phyloP scores from a whole-genome alignment of 2,329 filamentous ascomycete genomes.

The Fonsecaea pedrosoi region DNA sequence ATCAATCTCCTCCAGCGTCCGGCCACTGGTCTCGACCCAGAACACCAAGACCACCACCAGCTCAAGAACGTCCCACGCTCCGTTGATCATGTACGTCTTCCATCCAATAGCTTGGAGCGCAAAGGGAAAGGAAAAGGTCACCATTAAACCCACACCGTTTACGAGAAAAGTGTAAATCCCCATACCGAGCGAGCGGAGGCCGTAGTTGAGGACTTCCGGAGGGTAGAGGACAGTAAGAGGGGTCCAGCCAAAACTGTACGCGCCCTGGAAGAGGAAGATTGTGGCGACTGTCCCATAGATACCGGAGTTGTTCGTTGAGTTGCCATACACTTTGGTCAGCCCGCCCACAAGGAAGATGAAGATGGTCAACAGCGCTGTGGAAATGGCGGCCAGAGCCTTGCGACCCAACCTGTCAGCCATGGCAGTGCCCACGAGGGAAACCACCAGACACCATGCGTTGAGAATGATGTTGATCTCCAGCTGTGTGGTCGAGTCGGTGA shows the following conservation, averaged over 20 bases:
- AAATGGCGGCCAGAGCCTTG: slow-evolving; percentile 49
- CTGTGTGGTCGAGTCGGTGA: slow-evolving; percentile 53
- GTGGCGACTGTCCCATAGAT: slow-evolving; percentile 51
- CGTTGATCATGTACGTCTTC: slow-evolving; percentile 59
- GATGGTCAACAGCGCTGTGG: slow-evolving; percentile 45
- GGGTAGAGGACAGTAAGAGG: slow-evolving; percentile 58
- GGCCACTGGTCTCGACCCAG: slow-evolving; percentile 39
- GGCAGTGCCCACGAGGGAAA: slow-evolving; percentile 53
- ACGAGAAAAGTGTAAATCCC: slow-evolving; percentile 46
- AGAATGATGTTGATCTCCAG: slow-evolving; percentile 59
- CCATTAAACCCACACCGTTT: slow-evolving; percentile 46
- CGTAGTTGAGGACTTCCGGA: slow-evolving; percentile 58
- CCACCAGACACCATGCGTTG: slow-evolving; percentile 58
- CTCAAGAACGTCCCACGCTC: slow-evolving; percentile 50
- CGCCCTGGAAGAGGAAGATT: slow-evolving; percentile 47
- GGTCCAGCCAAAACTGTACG: slow-evolving; percentile 56
- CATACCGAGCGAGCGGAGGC: slow-evolving; percentile 57
- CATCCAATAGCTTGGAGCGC: slow-evolving; percentile 53
- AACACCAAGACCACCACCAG: slow-evolving; percentile 29
- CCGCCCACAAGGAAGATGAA: slow-evolving; percentile 61
- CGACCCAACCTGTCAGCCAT: slow-evolving; percentile 54
- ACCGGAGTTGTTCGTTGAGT: slow-evolving; percentile 47
- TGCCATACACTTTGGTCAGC: slow-evolving; percentile 54
- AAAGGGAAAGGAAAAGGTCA: slow-evolving; percentile 53
- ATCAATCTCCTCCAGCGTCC: slow-evolving; percentile 41